Base-by-base conservation (phyloP, 73 alveolate genomes). In the Tetrahymena malaccensis region DNA sequence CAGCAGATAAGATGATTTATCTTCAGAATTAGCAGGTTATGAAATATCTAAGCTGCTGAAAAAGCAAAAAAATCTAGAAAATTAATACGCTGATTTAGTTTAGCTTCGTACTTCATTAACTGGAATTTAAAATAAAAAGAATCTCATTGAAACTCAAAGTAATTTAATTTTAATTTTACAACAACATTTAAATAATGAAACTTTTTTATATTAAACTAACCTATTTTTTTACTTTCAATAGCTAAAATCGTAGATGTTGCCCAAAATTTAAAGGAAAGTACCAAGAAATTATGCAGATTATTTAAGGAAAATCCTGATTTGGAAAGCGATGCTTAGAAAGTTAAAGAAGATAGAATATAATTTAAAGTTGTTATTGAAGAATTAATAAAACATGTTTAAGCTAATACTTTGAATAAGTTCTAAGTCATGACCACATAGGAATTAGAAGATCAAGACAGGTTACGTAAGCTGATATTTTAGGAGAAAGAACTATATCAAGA, bases 21-120 rank as follows among this genome's bases (percentile, higher is more conserved):
- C 97, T 27, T 95, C 97, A 34, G 97, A 95, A 93, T 57, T 95
- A 7, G 97, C 97, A n/a, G 97, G 97, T 58, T 94, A 94, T 94
- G 96, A 94, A 57, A 55, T 85, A 50, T 85, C 95, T 35, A 95
- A 95, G 93, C 89, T 95, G 58, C 35, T 95, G 43, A 85, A 94
- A 31, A 94, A 95, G 93, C 84, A 95, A 38, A 85, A 95, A 56
- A 44, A 89, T 27, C 85, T 95, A 94, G 97, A 95, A 93, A 93
- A 85, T 19, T 55, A 85, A 85, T 95, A 95, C 35, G 97, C 97
- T 13, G 38, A 27, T 9, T 95, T 95, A 55, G 97, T 94, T 0
- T 43, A 43, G 43, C 94, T 94, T 31, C 43, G 96, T 34, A 94
- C 95, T n/a, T 55, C 97, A 17, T 57, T 95, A 27, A 70, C 94